These are phyloP conservation scores for Ajuga chamaepitys DNA, from an alignment of 257 asterid genomes.

Conservation along the genomic window DNA sequence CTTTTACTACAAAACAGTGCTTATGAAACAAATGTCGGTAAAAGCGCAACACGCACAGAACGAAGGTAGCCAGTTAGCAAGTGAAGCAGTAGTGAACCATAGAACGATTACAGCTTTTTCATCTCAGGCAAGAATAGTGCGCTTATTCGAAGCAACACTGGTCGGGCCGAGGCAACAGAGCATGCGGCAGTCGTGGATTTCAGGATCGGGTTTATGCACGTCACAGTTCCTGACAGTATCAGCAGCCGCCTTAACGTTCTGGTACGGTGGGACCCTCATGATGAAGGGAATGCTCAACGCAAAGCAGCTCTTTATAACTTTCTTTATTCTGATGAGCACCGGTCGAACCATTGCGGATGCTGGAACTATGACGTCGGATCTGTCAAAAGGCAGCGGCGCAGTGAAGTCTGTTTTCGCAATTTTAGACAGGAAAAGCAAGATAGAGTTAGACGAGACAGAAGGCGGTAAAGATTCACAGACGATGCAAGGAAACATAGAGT, in stretches of 20 bases:
- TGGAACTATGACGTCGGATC: slow-evolving; percentile 41
- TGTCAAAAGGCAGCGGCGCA: slow-evolving; percentile 37
- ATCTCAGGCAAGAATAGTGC: slow-evolving; percentile 27
- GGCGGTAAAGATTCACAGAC: slow-evolving; percentile 14
- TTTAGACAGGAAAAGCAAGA: slow-evolving; percentile 33
- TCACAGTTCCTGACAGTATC: slow-evolving; percentile 33
- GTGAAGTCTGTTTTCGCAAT: slow-evolving; percentile 30
- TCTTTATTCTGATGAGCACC: slow-evolving; percentile 36
- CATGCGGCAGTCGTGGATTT: slow-evolving; percentile 45
- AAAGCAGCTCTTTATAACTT: slow-evolving; percentile 30
- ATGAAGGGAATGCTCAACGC: slow-evolving; percentile 15
- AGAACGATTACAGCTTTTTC: slow-evolving; percentile 41
- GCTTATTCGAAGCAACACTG: slow-evolving; percentile 29
- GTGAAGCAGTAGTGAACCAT: slow-evolving; percentile 43
- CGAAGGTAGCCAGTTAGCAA: slow-evolving; percentile 47
- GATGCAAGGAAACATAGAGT: slow-evolving; percentile 32
- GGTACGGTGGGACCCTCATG: slow-evolving; percentile 47
- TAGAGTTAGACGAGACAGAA: slow-evolving; percentile 21
- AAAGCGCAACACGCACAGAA: slow-evolving; percentile 36
- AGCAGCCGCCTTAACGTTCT: slow-evolving; percentile 32
- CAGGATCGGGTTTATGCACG: slow-evolving; percentile 31
- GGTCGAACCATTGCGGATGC: slow-evolving; percentile 41
- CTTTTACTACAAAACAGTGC: slow-evolving; percentile 26
- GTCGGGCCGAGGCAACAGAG: slow-evolving; percentile 32
- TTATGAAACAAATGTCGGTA: slow-evolving; percentile 36